A percentile compares a stretch with the other conserved stretches of the same genome.
phyloP scores from a whole-genome alignment of 75 land plant genomes.

The Adiantum capillusveneris region DNA sequence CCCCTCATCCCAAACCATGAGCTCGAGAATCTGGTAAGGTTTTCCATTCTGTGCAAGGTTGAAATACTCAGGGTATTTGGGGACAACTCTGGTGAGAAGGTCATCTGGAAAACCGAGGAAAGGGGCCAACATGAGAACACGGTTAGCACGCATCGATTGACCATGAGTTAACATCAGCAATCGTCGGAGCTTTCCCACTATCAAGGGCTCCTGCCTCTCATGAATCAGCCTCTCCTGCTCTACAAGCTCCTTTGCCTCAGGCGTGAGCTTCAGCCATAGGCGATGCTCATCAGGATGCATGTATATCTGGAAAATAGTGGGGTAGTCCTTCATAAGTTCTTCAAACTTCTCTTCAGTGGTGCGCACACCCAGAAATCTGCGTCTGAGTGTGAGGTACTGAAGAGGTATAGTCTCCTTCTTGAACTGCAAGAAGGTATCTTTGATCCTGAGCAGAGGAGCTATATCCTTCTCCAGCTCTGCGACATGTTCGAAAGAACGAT shows the following conservation, averaged over 20 bases:
- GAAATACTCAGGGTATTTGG: slow-evolving; percentile 67
- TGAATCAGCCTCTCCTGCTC: slow-evolving; percentile 36
- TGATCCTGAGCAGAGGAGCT: slow-evolving; percentile 29
- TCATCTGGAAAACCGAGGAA: slow-evolving; percentile 65
- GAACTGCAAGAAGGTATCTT: slow-evolving; percentile 41
- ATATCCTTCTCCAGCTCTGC: slow-evolving; percentile 53
- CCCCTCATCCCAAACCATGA: slow-evolving; percentile 59
- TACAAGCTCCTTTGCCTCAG: slow-evolving; percentile 32
- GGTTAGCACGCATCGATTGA: slow-evolving; percentile 24
- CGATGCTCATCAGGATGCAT: slow-evolving; percentile 25
- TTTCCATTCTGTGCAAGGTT: slow-evolving; percentile 10
- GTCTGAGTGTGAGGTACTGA: slow-evolving; percentile 15
- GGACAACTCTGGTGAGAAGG: slow-evolving; percentile 27
- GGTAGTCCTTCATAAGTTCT: slow-evolving; percentile 39
- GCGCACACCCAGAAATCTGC: slow-evolving; percentile 21
- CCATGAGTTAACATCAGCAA: slow-evolving; percentile 50
- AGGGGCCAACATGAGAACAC: slow-evolving; percentile 33
- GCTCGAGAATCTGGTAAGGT: slow-evolving; percentile 36
- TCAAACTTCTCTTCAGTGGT: slow-evolving; percentile 37
- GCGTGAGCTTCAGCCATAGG: slow-evolving; percentile 39
- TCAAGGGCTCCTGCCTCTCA: slow-evolving; percentile 7
- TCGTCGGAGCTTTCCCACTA: slow-evolving; percentile 48
- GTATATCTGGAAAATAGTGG: slow-evolving; percentile 32
- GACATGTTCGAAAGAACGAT: slow-evolving; percentile 59
- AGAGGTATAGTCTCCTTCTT: slow-evolving; percentile 35